phyloP scores from a whole-genome alignment of 1,284 basidiomycete species.

The Taiwanofungus camphoratus region DNA sequence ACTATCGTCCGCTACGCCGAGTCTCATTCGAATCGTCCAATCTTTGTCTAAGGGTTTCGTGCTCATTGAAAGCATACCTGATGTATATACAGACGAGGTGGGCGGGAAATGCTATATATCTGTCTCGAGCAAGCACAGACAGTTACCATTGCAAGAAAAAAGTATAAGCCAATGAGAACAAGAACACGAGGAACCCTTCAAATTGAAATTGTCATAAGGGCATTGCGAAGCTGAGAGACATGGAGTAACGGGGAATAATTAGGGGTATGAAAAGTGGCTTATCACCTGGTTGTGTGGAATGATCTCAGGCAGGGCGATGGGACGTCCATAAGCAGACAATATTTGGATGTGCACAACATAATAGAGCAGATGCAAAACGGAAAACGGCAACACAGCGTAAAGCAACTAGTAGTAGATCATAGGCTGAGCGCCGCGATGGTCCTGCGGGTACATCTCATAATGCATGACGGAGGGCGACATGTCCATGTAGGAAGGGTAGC shows the following conservation, averaged over 20 bases:
- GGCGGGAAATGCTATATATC: no score
- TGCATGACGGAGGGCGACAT: constrained; percentile 51
- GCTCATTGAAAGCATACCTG: no score
- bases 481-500: constrained; percentile 60
- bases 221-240: constrained; percentile 1
- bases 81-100: no score
- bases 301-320: background rate
- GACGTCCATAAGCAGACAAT: constrained; percentile 2
- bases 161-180: constrained; percentile 2
- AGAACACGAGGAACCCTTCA: background rate
- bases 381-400: constrained; percentile 17
- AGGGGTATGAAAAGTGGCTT: constrained; percentile 6
- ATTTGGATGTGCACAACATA: constrained; percentile 20
- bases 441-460: constrained; percentile 60
- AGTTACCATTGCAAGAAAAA: constrained; percentile 6
- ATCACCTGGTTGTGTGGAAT: background rate
- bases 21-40: no score
- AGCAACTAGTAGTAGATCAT: constrained; percentile 50
- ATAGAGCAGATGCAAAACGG: constrained; percentile 24
- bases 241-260: constrained; percentile 8
- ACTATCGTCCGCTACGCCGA: no score
- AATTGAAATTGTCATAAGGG: constrained; percentile 5
- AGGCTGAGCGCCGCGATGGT: constrained; percentile 42
- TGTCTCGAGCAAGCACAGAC: no score
- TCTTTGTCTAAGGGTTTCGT: no score